phyloP scores from a whole-genome alignment of 2,329 filamentous ascomycete genomes.

The Cercospora sesami region DNA sequence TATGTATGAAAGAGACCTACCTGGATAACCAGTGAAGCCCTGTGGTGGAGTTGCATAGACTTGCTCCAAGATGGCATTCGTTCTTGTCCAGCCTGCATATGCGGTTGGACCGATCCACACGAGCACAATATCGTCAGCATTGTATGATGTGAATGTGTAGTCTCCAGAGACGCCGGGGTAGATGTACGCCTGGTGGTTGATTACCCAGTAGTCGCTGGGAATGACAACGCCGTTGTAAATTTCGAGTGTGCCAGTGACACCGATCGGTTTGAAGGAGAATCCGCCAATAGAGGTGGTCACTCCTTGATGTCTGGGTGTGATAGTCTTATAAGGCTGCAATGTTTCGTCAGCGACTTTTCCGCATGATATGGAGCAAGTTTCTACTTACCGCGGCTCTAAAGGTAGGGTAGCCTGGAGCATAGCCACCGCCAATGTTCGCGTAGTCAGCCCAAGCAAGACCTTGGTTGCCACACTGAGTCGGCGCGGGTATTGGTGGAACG shows the following conservation, averaged over 20 bases:
- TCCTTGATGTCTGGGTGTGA: not conserved
- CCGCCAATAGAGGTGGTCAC: not conserved
- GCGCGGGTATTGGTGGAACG: not conserved
- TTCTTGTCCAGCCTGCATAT: conserved; percentile 26
- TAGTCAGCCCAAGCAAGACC: not conserved
- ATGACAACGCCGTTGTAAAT: conserved; percentile 8
- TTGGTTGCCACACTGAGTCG: not conserved
- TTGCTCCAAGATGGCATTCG: conserved; percentile 23
- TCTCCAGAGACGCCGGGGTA: conserved; percentile 21
- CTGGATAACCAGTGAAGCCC: not conserved
- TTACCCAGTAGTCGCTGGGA: not conserved
- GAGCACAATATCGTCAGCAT: conserved; percentile 31
- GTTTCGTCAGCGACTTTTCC: not conserved
- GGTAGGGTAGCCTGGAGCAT: not conserved
- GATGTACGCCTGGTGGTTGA: conserved; percentile 29
- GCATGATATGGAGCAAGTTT: not conserved
- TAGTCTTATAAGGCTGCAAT: not conserved
- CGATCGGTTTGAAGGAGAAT: not conserved
- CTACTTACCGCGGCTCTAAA: not conserved
- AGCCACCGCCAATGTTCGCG: not conserved
- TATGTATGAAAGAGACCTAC: not conserved
- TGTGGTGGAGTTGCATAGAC: not conserved
- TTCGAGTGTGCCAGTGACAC: not conserved
- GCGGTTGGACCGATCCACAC: conserved; percentile 32
- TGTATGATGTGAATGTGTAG: conserved; percentile 30